These are phyloP conservation scores for Cadophora sp. DNA, from an alignment of 2,329 filamentous ascomycete species.

Conservation along the genomic window DNA sequence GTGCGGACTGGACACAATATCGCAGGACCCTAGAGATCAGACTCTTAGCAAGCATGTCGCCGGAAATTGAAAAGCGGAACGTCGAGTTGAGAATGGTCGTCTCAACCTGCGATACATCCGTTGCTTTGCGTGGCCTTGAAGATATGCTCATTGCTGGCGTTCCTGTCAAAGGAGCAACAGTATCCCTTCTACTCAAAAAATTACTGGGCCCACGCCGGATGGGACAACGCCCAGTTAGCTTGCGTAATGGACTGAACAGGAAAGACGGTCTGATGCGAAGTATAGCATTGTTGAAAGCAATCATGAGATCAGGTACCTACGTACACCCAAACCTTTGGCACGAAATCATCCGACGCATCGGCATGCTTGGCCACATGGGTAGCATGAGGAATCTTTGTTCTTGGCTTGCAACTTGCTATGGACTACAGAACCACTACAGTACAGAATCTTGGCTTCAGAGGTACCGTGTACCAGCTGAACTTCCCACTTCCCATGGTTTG, in stretches of 20 bases:
- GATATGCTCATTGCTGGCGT: slow-evolving; percentile 56
- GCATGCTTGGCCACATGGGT: slow-evolving; percentile 59
- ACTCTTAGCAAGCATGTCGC: slow-evolving; percentile 50
- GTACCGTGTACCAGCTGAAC: slow-evolving; percentile 26
- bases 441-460: slow-evolving; percentile 7
- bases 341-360: slow-evolving; percentile 64
- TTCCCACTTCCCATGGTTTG: slow-evolving; percentile 35
- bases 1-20: slow-evolving; percentile 57
- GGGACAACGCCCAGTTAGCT: slow-evolving; percentile 33
- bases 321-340: slow-evolving; percentile 57
- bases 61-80: slow-evolving; percentile 53
- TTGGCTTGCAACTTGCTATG: slow-evolving; percentile 52
- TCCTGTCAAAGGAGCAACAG: slow-evolving; percentile 51
- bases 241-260: neutral
- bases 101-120: slow-evolving; percentile 45
- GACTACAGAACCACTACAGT: slow-evolving; percentile 19
- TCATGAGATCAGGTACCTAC: slow-evolving; percentile 52
- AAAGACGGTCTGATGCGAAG: slow-evolving; percentile 44
- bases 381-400: slow-evolving; percentile 60
- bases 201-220: slow-evolving; percentile 49
- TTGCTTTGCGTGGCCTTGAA: slow-evolving; percentile 43
- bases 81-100: slow-evolving; percentile 51
- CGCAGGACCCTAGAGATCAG: slow-evolving; percentile 63
- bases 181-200: slow-evolving; percentile 50
- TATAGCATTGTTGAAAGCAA: slow-evolving; percentile 55